Base-by-base conservation (phyloP, 306 rosid species). In the Quercus parvula region DNA sequence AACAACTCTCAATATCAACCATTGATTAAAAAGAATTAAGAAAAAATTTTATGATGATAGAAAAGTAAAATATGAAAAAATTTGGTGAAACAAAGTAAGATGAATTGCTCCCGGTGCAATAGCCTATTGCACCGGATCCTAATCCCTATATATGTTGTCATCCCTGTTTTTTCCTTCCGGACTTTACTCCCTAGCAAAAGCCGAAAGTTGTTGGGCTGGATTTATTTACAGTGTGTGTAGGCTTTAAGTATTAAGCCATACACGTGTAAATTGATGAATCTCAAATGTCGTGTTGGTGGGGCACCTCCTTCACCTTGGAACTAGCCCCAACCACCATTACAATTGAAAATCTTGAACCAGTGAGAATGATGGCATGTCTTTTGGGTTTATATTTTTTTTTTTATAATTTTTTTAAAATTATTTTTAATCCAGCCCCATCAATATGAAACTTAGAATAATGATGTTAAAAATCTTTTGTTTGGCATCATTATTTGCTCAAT, bases 361-460 rank as follows among this genome's bases (percentile, higher is more conserved):
- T 28, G 35, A 66, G 56, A 77, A 77, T 35, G 20, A 69, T 69
- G 55, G 70, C 68, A 35, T 22, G 54, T 55, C 67, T 76, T 64
- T 68, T 11, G 62, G 62, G 14, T 19, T 46, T 30, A 4, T 4
- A 30, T 30, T 0, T 30, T 1, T 25, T 3, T 30, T 30, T 22
- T 22, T 22, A n/a, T 31, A 31, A 4, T 6, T 35, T 6, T 35
- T 1, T 1, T 0, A 5, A 35, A 6, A 38, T 38, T 38, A 7
- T 2, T 7, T 38, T 38, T 38, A 1, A 38, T 38, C 44, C 11
- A 38, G 10, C 44, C 10, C 10, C 44, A 7, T 38, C 44, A 38
- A 18, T 10, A 8, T 22, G 24, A 28, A 22, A 18, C 1, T 33
- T 11, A 33, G 27, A 33, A 33, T 31, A 19, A 33, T 18, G 68